phyloP scores from a whole-genome alignment of 306 rosid genomes.

The Casuarina cunninghamiana region DNA sequence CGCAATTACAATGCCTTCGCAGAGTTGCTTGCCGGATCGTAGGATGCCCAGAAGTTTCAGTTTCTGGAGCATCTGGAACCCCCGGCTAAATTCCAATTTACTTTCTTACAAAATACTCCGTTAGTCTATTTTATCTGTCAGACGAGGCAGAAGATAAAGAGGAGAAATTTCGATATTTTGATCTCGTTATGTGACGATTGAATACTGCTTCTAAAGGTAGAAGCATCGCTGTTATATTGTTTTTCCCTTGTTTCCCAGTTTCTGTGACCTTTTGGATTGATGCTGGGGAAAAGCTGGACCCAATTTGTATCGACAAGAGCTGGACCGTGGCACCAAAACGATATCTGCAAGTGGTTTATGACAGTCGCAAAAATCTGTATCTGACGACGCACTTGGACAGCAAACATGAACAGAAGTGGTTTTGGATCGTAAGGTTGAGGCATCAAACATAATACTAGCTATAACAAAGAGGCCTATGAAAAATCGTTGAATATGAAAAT shows the following conservation, averaged over 20 bases:
- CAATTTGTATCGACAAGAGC: too few relatives aligned
- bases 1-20: constrained; percentile 51
- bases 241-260: too few relatives aligned
- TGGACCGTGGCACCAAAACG: too few relatives aligned
- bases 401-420: background rate
- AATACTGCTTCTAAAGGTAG: too few relatives aligned
- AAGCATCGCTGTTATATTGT: too few relatives aligned
- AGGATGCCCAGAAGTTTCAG: constrained; percentile 47
- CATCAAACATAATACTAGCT: background rate
- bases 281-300: too few relatives aligned
- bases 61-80: constrained; percentile 42
- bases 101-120: background rate
- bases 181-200: too few relatives aligned
- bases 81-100: constrained; percentile 34
- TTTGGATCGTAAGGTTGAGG: background rate
- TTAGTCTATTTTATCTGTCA: background rate
- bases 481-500: background rate
- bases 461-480: background rate
- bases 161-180: too few relatives aligned
- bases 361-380: background rate
- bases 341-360: background rate
- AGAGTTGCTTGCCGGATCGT: constrained; percentile 65
- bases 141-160: too few relatives aligned
- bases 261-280: too few relatives aligned
- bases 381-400: background rate